Percentiles rank a stretch among this genome's conserved stretches.
These are phyloP conservation scores for Neurospora sp. DNA, from an alignment of 495 filamentous ascomycete species.

Conservation along the genomic window DNA sequence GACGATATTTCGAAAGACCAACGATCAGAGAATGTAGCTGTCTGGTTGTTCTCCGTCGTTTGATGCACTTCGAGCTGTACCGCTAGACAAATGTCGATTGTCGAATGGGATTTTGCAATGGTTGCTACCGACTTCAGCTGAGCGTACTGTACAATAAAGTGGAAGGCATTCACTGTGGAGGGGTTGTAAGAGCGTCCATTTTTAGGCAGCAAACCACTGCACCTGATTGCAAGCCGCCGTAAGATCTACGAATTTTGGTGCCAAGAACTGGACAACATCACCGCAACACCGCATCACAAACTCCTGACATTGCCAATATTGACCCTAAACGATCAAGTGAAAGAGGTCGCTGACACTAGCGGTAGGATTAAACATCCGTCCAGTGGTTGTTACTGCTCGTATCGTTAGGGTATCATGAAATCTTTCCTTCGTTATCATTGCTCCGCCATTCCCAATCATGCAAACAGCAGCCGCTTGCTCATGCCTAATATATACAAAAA, in stretches of 20 bases:
- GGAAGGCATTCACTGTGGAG: neutral
- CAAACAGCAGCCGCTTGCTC: neutral
- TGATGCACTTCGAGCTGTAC: neutral
- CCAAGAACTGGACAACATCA: neutral
- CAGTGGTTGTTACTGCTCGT: neutral
- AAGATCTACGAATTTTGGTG: neutral
- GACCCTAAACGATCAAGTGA: neutral
- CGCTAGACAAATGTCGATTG: neutral
- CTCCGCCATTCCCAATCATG: neutral
- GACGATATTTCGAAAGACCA: neutral
- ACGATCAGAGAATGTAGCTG: neutral
- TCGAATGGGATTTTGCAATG: neutral
- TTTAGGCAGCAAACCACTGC: neutral
- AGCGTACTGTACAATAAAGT: neutral
- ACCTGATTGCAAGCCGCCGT: neutral
- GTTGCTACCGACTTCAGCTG: neutral
- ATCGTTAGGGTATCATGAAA: neutral
- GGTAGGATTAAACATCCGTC: neutral
- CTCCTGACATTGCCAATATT: neutral
- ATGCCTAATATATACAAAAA: neutral
- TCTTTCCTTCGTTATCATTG: neutral
- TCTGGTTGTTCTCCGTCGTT: neutral
- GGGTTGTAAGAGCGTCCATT: neutral
- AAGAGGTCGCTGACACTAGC: neutral
- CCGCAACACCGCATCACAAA: neutral